Evolutionary conservation across 1,139 yeast species (phyloP), one percentile per base, ranked within the genome.

Genomic region (Debaryomyces robertsiae): DNA sequence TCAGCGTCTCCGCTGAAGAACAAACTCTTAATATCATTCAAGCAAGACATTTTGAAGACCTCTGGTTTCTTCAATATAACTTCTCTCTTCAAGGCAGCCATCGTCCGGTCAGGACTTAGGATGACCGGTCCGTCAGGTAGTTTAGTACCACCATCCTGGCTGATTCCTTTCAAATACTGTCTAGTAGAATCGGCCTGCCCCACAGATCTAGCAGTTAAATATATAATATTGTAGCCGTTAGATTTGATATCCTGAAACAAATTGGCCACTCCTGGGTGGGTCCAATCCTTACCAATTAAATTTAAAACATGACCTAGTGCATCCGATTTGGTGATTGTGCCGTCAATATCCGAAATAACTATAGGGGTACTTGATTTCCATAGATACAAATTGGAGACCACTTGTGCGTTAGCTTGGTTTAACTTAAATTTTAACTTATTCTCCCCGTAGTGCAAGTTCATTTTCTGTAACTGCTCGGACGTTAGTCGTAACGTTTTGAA

Each of bases 301-400:
- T 95, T 91, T 60, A 93, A 70, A 2, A 94, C 94, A 64, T 94
- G 99, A 3, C 99, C 99, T 53, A 94, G 70, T 0, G 98, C 98
- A 67, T 94, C 99, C 0, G 97, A 89, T 61, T 90, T 90, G 19
- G 99, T 94, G 50, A 94, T 94, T 1, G 99, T 94, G 13, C 99
- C 99, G 62, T 94, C 99, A 46, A 94, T 93, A 65, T 94, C 99
- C 7, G 97, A 89, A 30, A 93, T 93, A 3, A 94, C 98, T 39
- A 93, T 86, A 1, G 98, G 98, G 0, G 85, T 83, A 43, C 81
- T 74, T 50, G 84, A 75, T 49, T 82, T 82, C 99, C 99, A 93
- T 38, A 89, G 75, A 56, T 75, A 93, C 44, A 94, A 71, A 49
- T 84, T 79, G 1, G 96, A 82, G 9, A 72, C 70, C 13, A 93